A percentile compares a stretch with the other conserved stretches of the same genome.
phyloP scores from a whole-genome alignment of 2,329 filamentous ascomycete species.

The Diaporthe ilicicola region DNA sequence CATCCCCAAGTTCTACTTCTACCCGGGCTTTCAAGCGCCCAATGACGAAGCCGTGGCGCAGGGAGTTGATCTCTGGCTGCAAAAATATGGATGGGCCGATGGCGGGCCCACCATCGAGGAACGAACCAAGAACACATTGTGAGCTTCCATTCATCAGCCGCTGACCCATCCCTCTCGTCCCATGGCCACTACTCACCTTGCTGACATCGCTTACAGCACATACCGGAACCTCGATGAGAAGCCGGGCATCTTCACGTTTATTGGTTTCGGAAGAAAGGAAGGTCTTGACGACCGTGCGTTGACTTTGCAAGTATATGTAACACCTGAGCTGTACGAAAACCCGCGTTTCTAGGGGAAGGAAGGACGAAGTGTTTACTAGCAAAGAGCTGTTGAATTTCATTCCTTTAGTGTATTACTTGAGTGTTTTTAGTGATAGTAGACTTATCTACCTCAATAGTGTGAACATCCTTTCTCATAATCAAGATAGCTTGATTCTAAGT shows the following conservation, averaged over 20 bases:
- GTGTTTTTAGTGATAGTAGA: background rate
- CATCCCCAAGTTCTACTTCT: conserved; percentile 16
- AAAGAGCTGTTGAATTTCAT: background rate
- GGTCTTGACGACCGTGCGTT: conserved; percentile 9
- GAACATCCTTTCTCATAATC: background rate
- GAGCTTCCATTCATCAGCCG: background rate
- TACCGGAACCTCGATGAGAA: conserved; percentile 11
- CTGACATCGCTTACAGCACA: background rate
- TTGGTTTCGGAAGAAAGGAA: conserved; percentile 5
- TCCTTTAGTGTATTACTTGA: background rate
- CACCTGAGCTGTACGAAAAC: conserved; percentile 23
- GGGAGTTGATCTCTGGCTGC: conserved; percentile 16
- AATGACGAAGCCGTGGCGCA: conserved; percentile 18
- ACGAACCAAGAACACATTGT: background rate
- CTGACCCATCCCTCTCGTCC: background rate
- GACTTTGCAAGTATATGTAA: conserved; percentile 9
- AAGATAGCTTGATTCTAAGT: background rate
- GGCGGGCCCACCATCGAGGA: background rate
- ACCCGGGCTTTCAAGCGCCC: background rate
- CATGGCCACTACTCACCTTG: background rate
- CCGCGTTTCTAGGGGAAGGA: background rate
- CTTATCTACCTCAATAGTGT: background rate
- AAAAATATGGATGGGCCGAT: conserved; percentile 16
- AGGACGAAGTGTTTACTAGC: background rate
- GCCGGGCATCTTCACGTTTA: conserved; percentile 7